These are phyloP conservation scores for Diplodia mutila DNA, from an alignment of 2,329 filamentous ascomycete species.

Conservation along the genomic window DNA sequence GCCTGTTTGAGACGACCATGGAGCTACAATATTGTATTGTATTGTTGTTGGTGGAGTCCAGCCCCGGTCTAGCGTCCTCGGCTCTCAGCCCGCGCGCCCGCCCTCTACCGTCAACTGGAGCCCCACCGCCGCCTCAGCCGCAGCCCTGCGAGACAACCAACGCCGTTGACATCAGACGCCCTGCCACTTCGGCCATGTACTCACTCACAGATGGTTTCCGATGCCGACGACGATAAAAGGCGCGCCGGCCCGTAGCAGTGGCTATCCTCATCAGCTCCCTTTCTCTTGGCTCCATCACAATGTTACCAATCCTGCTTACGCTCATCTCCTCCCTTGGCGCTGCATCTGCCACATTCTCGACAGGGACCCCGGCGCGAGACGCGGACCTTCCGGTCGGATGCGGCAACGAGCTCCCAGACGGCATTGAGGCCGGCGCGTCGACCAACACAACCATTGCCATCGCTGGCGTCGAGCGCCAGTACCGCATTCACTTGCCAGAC, in stretches of 20 bases:
- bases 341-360: background rate
- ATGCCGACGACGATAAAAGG: background rate
- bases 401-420: conserved; percentile 32
- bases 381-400: conserved; percentile 23
- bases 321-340: conserved; percentile 6
- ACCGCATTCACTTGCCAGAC: conserved; percentile 45
- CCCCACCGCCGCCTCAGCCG: background rate
- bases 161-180: conserved; percentile 5
- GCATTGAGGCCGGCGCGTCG: conserved; percentile 32
- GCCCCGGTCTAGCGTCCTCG: background rate
- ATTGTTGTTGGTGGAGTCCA: background rate
- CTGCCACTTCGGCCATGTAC: background rate
- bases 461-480: conserved; percentile 38
- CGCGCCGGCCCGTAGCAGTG: background rate
- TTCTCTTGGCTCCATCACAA: background rate
- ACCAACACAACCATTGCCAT: conserved; percentile 35
- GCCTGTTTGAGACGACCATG: background rate
- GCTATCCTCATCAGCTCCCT: background rate
- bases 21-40: too few species aligned
- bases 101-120: background rate
- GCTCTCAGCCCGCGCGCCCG: background rate
- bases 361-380: background rate
- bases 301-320: background rate
- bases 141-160: background rate
- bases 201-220: background rate